A percentile compares a stretch with the other conserved stretches of the same genome.
Evolutionary conservation across 148 eudicot species (phyloP).

Genomic region (Rhododendron vialii): DNA sequence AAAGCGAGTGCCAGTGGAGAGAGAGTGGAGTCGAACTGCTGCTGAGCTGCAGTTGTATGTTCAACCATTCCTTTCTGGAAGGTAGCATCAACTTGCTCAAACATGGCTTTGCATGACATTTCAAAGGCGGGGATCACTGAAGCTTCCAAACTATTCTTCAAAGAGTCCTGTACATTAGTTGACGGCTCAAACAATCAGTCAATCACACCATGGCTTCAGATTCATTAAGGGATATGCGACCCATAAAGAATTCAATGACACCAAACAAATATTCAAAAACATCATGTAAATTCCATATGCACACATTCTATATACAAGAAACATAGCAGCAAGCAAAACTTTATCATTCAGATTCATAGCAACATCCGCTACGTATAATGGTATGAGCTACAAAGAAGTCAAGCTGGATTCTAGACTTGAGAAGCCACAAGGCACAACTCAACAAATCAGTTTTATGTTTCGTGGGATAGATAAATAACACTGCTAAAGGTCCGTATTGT

Average conservation of each 20-base stretch:
- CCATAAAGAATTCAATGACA: background rate
- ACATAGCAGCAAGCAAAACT: background rate
- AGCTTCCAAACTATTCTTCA: constrained; percentile 73
- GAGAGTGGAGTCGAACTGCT: constrained; percentile 67
- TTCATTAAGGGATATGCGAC: background rate
- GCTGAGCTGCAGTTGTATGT: constrained; percentile 60
- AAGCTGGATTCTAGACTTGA: background rate
- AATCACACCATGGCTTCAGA: background rate
- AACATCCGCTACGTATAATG: background rate
- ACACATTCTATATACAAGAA: background rate
- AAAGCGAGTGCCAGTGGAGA: constrained; percentile 72
- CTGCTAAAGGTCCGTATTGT: background rate
- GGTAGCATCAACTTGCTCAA: constrained; percentile 89
- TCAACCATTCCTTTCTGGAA: constrained; percentile 92
- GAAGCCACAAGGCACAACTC: background rate
- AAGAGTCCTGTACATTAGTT: constrained; percentile 55
- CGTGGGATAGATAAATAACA: background rate
- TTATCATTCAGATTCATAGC: background rate
- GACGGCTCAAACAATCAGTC: background rate
- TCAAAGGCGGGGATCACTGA: constrained; percentile 86
- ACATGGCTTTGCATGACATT: constrained; percentile 87
- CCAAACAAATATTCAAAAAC: background rate
- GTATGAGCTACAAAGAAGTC: background rate
- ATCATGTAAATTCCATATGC: background rate
- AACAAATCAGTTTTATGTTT: background rate